These are phyloP conservation scores for Populus tremula DNA, from an alignment of 345 rosid genomes.

Conservation along the genomic window DNA sequence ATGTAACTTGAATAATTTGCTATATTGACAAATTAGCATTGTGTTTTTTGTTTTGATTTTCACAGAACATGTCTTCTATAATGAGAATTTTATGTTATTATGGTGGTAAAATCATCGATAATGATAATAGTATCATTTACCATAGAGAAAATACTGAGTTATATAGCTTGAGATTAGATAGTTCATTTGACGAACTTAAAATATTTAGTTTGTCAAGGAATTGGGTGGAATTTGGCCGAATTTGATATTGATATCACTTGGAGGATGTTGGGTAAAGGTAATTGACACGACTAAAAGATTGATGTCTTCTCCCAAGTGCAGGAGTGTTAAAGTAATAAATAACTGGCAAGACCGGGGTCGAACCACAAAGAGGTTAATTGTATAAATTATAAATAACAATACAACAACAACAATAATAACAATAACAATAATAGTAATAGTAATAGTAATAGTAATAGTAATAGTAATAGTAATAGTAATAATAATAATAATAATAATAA, in stretches of 20 bases:
- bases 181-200: background rate
- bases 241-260: background rate
- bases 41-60: background rate
- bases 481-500: no score
- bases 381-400: no score
- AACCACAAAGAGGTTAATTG: no score
- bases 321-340: no score
- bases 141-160: background rate
- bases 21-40: background rate
- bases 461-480: no score
- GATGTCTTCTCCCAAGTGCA: no score
- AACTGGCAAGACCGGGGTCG: no score
- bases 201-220: background rate
- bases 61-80: background rate
- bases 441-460: no score
- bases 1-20: background rate
- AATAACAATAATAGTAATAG: no score
- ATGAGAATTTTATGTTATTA: background rate
- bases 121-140: background rate
- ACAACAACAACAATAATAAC: no score
- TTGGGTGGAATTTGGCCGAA: background rate
- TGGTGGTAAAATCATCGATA: background rate
- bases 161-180: background rate
- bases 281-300: no score
- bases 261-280: background rate